phyloP scores from a whole-genome alignment of 768 basidiomycete genomes.

The Auricularia sp. region DNA sequence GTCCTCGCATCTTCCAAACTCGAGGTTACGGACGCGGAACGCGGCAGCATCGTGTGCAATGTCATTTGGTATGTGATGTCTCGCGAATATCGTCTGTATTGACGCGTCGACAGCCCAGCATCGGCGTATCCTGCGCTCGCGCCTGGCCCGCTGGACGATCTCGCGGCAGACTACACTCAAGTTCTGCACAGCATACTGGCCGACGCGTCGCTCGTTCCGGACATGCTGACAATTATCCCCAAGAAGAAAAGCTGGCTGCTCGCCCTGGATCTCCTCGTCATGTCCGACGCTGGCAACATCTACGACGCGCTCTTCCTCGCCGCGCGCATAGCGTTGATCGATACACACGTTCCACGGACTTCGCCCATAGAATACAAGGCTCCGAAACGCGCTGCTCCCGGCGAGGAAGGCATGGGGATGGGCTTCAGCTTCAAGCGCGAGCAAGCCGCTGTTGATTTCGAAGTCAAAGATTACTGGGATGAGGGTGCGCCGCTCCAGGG shows the following conservation, averaged over 20 bases:
- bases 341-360: slow-evolving; percentile 70
- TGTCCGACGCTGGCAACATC: slow-evolving; percentile 65
- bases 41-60: slow-evolving; percentile 52
- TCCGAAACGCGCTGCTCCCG: slow-evolving; percentile 16
- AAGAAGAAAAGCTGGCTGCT: slow-evolving; percentile 66
- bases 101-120: slow-evolving; percentile 49
- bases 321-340: slow-evolving; percentile 68
- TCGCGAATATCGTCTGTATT: slow-evolving; percentile 3
- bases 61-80: slow-evolving; percentile 62
- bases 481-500: slow-evolving; percentile 61
- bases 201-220: slow-evolving; percentile 54
- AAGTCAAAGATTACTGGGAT: slow-evolving; percentile 81
- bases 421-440: slow-evolving; percentile 50
- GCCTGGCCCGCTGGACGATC: slow-evolving; percentile 55
- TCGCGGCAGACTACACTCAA: slow-evolving; percentile 61
- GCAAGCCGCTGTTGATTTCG: slow-evolving; percentile 63
- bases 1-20: slow-evolving; percentile 69
- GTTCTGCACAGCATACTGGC: slow-evolving; percentile 55
- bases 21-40: slow-evolving; percentile 60
- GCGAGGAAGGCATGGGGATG: slow-evolving; percentile 12
- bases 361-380: slow-evolving; percentile 58
- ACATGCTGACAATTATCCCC: slow-evolving; percentile 46
- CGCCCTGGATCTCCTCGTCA: slow-evolving; percentile 62
- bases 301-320: slow-evolving; percentile 74
- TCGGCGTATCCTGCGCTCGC: slow-evolving; percentile 68